Conservation (phyloP, 169 alveolate genomes). For the Pseudocohnilembus persalinus region DNA sequence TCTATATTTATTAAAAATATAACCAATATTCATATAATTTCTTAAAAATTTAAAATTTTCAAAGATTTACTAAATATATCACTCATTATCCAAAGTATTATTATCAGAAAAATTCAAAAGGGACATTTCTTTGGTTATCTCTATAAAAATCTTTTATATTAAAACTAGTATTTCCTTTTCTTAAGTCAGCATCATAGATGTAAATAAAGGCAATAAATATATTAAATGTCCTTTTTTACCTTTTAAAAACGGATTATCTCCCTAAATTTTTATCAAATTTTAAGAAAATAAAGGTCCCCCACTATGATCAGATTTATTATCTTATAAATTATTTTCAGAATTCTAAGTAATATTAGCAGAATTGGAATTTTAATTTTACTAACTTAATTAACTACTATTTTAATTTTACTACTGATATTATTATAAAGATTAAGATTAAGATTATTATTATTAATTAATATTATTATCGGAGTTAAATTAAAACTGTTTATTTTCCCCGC, state of each 20-base stretch:
- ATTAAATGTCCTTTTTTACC: not conserved
- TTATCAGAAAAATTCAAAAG: not conserved
- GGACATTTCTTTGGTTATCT: not conserved
- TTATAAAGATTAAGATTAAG: not conserved
- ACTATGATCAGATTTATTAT: too few species aligned
- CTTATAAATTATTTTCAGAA: too few species aligned
- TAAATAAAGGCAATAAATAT: not conserved
- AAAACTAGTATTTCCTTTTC: not conserved
- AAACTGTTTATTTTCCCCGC: too few species aligned
- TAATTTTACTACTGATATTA: not conserved
- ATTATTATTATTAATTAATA: too few species aligned
- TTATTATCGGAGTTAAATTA: too few species aligned
- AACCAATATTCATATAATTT: too few species aligned
- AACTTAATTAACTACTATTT: not conserved
- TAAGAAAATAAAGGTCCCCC: too few species aligned
- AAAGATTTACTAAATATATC: too few species aligned
- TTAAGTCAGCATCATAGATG: not conserved
- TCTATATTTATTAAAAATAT: too few species aligned
- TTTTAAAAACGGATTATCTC: not conserved
- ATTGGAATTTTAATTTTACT: not conserved
- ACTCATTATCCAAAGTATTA: too few species aligned
- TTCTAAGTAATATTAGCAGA: too few species aligned
- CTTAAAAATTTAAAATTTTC: too few species aligned
- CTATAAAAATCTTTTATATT: not conserved
- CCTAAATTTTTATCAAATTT: not conserved